Base-by-base conservation (phyloP, 2,329 filamentous ascomycete species). In the Ophiognomonia clavigignenti-juglandacearum region DNA sequence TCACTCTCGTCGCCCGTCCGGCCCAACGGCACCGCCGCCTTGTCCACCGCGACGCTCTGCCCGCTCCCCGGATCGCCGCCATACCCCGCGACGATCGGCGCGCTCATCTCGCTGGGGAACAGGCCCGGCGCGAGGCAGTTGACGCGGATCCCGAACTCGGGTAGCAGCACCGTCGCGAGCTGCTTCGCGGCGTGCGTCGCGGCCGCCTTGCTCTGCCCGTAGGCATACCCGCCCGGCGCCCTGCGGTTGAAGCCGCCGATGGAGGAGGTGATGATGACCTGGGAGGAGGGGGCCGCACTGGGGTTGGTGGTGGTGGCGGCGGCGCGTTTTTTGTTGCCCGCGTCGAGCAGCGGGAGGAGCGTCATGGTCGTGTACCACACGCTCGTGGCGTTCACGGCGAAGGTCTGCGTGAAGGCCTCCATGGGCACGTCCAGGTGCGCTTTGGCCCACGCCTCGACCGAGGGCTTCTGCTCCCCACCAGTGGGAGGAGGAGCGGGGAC, bases 161-260 rank as follows among this genome's bases (percentile, higher is more conserved):
- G 77, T 27, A 77, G 74, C 54, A 89, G 72, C 57, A 82, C 75
- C n/a, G 78, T 75, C 9, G 79, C 79, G 61, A 91, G 73, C 59
- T 86, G 77, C 65, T 88, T 89, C 9, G 83, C 81, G 32, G 90
- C 65, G 53, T 89, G 83, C 7, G 84, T 84, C 0, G 83, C 82
- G 0, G 82, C 88, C 1, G 84, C 86, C 68, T 93, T 93, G 51
- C 80, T 84, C 16, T 86, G 78, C 14, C 86, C 87, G 62, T 93
- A 93, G 0, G 82, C 80, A 64, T 83, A 91, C 27, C 89, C 87
- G 19, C 85, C 85, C 22, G 88, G 83, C 0, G 83, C 74, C 39
- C 77, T 72, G 57, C 86, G 83, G 66, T 91, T 86, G 51, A 90
- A 84, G 0, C 80, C 84, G 0, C 75, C 85, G 62, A 95, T 90